A percentile compares a stretch with the other conserved stretches of the same genome.
phyloP scores from a whole-genome alignment of 176 grass and related monocot genomes.

The Triticum turgidum region DNA sequence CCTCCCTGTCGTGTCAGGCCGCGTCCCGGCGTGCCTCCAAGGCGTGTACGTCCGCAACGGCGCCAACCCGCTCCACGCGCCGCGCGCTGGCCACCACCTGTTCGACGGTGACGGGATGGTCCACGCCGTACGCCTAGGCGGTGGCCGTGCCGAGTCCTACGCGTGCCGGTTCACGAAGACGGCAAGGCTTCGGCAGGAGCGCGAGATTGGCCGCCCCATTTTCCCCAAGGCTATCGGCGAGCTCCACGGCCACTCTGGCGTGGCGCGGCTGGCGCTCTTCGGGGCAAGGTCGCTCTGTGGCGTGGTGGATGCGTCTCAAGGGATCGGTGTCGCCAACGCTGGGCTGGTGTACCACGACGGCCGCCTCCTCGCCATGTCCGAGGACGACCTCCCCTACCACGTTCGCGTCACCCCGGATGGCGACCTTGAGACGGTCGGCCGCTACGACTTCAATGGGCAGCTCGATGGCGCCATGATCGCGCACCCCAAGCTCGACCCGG shows the following conservation, averaged over 20 bases:
- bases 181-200: constrained; percentile 62
- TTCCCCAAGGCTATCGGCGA: constrained; percentile 97
- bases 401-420: constrained; percentile 65
- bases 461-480: constrained; percentile 79
- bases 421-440: constrained; percentile 70
- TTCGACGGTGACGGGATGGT: constrained; percentile 98
- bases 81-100: constrained; percentile 77
- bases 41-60: constrained; percentile 89
- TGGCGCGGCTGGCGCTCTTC: constrained; percentile 67
- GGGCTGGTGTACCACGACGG: constrained; percentile 70
- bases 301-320: constrained; percentile 60
- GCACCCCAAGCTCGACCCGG: constrained; percentile 86
- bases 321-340: constrained; percentile 86
- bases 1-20: constrained; percentile 42
- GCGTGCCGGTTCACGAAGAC: constrained; percentile 88
- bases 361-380: constrained; percentile 98
- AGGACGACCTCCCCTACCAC: constrained; percentile 96
- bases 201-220: constrained; percentile 36
- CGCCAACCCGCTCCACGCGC: constrained; percentile 73
- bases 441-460: constrained; percentile 71
- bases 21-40: constrained; percentile 42
- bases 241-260: constrained; percentile 87
- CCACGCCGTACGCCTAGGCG: constrained; percentile 60
- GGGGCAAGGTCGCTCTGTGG: constrained; percentile 51
- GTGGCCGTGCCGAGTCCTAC: constrained; percentile 59